Evolutionary conservation across 257 asterid species (phyloP).

Genomic region (Perilla frutescens): DNA sequence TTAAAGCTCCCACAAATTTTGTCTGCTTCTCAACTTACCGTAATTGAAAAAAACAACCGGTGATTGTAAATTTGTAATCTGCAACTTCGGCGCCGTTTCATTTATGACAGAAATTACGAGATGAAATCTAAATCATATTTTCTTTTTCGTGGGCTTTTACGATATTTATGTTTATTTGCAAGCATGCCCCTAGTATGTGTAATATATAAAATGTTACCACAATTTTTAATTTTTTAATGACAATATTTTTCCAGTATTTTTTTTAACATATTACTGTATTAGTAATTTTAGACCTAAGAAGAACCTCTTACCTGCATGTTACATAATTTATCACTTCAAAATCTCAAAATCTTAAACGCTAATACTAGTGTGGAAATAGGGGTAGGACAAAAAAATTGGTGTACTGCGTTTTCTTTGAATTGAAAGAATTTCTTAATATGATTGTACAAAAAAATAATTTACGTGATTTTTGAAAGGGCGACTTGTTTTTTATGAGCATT

Average conservation of each 20-base stretch:
- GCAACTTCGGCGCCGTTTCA: constrained; percentile 47
- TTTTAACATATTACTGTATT: no score
- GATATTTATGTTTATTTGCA: constrained; percentile 13
- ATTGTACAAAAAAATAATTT: background rate
- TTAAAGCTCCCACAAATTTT: background rate
- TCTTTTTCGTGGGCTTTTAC: background rate
- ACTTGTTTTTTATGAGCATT: background rate
- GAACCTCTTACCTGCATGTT: no score
- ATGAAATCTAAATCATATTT: background rate
- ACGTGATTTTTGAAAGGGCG: background rate
- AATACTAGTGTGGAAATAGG: no score
- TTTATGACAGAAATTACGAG: constrained; percentile 12
- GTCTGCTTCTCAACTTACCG: constrained; percentile 39
- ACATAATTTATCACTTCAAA: no score
- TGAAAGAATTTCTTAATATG: background rate
- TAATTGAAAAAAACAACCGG: constrained; percentile 35
- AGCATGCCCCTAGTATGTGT: background rate
- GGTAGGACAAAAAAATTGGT: no score
- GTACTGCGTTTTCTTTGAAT: no score
- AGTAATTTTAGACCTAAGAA: no score
- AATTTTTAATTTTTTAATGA: no score
- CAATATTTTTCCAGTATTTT: no score
- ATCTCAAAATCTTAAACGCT: no score
- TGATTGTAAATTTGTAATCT: constrained; percentile 15
- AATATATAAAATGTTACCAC: background rate